phyloP scores from a whole-genome alignment of 352 stramenopile species.

The Phytophthora vignae region DNA sequence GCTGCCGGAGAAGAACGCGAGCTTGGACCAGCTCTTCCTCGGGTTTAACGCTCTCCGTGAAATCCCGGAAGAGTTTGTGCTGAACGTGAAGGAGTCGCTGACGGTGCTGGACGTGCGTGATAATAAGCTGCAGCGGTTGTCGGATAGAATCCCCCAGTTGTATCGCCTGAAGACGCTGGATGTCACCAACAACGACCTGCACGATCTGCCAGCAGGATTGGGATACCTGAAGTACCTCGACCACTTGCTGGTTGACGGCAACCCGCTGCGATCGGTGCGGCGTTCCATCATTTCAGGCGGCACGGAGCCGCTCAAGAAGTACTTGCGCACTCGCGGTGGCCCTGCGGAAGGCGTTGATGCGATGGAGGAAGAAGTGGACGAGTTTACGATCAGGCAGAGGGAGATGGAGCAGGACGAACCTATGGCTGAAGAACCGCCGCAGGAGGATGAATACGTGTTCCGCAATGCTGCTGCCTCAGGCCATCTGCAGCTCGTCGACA shows the following conservation, averaged over 20 bases:
- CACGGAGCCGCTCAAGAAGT: slow-evolving; percentile 83
- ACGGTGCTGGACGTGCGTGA: slow-evolving; percentile 83
- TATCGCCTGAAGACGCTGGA: slow-evolving; percentile 85
- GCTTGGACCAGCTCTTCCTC: slow-evolving; percentile 78
- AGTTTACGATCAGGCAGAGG: slow-evolving; percentile 63
- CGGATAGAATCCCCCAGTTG: slow-evolving; percentile 63
- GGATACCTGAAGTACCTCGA: slow-evolving; percentile 83
- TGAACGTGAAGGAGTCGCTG: slow-evolving; percentile 67
- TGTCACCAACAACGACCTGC: slow-evolving; percentile 85
- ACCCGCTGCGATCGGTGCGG: slow-evolving; percentile 79
- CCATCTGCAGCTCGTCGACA: slow-evolving; percentile 59
- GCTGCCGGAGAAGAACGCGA: slow-evolving; percentile 48
- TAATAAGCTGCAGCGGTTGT: slow-evolving; percentile 75
- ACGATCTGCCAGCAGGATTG: slow-evolving; percentile 70
- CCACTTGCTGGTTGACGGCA: slow-evolving; percentile 79
- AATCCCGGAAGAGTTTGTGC: slow-evolving; percentile 56
- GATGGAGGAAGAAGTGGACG: slow-evolving; percentile 76
- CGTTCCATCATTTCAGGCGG: slow-evolving; percentile 68
- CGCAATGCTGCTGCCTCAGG: slow-evolving; percentile 68
- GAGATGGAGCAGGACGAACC: slow-evolving; percentile 50
- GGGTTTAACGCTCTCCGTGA: slow-evolving; percentile 69
- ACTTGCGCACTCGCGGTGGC: slow-evolving; percentile 74
- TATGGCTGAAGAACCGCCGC: slow-evolving; percentile 29
- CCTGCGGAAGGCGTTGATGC: slow-evolving; percentile 67
- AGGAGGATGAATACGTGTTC: slow-evolving; percentile 71